Conservation (phyloP, 2,329 filamentous ascomycete species). For the Colletotrichum gloeosporioides region DNA sequence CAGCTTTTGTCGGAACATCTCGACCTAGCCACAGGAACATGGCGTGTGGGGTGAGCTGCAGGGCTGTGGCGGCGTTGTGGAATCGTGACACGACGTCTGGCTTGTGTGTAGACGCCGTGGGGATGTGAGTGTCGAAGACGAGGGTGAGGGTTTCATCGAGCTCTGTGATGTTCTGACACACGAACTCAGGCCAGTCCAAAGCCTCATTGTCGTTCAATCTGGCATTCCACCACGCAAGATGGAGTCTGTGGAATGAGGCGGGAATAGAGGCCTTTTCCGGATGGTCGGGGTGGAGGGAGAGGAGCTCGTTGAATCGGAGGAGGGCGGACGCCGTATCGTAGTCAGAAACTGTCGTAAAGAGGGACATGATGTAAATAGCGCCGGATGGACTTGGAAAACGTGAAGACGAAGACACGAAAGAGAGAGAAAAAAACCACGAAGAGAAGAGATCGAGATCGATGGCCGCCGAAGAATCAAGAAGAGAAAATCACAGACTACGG, state of each 20-base stretch:
- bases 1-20: neutral
- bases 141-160: neutral
- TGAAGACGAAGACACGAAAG: neutral
- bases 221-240: neutral
- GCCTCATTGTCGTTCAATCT: neutral
- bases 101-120: neutral
- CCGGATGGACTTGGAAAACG: neutral
- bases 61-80: neutral
- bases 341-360: neutral
- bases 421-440: neutral
- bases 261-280: neutral
- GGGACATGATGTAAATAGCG: neutral
- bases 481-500: neutral
- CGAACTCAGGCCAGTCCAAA: neutral
- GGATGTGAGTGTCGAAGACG: neutral
- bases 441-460: neutral
- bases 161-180: neutral
- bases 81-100: neutral
- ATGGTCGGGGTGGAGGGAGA: neutral
- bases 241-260: neutral
- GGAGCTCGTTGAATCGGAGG: neutral
- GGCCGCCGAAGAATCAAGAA: neutral
- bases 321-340: neutral
- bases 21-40: neutral
- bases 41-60: neutral